Evolutionary conservation across 306 rosid species (phyloP), one percentile per base, ranked within the genome.

Genomic region (Parietaria judaica): DNA sequence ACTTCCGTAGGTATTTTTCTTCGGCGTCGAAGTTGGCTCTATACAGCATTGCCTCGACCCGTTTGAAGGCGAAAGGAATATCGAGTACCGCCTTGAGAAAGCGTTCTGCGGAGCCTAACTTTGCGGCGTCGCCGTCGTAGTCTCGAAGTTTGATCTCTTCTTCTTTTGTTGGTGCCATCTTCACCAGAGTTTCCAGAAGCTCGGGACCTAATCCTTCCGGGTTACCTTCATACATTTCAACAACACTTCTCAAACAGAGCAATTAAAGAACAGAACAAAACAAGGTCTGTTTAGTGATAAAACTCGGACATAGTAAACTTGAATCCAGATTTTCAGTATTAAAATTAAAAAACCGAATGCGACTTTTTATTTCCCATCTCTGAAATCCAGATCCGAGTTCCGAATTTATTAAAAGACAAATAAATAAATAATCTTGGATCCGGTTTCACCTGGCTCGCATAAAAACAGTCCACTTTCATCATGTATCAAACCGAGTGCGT

Each of bases 131-230:
- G 37, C 96, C 96, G 36, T 67, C 56, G 43, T 82, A 84, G 73
- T 82, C 87, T 69, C 77, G 81, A 41, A 92, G 90, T 68, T 88
- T 92, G 61, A 88, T 88, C 81, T 92, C 99, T 72, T 92, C 99
- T 74, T 92, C 99, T 75, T 92, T 92, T 45, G 99, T 92, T 41
- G 99, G 99, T 66, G 99, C 96, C 99, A 92, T 92, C 86, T 92
- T 92, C 51, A 92, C 96, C 14, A 92, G 85, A 39, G 96, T 92
- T 81, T 92, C 99, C 82, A 92, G 76, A 72, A 92, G 90, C 82
- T 92, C 99, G 11, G 86, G 56, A 14, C 95, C 96, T 77, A 92
- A 84, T 64, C 90, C 89, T 82, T 92, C 96, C 4, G 94, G 90
- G 75, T 82, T 88, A 56, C 99, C 99, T 92, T 68, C 79, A 70